Evolutionary conservation across 2,329 filamentous ascomycete species (phyloP).

Genomic region (Colletotrichum caudatum): DNA sequence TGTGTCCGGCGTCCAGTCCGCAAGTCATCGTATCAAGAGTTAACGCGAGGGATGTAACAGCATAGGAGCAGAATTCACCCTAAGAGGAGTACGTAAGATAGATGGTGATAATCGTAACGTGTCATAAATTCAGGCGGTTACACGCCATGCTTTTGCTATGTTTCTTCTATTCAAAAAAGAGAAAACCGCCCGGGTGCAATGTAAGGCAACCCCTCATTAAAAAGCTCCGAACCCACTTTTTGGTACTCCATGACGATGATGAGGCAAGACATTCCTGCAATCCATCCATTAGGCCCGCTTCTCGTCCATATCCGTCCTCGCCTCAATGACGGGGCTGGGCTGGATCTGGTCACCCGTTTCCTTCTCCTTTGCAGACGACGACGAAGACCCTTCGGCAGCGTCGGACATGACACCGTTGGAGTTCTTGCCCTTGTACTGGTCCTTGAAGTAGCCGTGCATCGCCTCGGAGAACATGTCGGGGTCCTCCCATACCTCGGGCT

Average conservation of each 20-base stretch:
- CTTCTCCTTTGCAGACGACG: conserved; percentile 37
- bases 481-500: conserved; percentile 60
- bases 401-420: conserved; percentile 14
- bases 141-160: conserved; percentile 23
- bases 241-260: conserved; percentile 28
- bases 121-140: conserved; percentile 23
- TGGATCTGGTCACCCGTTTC: conserved; percentile 25
- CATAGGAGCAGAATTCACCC: not conserved
- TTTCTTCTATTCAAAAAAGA: conserved; percentile 20
- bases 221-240: conserved; percentile 33
- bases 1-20: not conserved
- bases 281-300: conserved; percentile 25
- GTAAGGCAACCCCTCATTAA: conserved; percentile 1
- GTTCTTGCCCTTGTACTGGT: conserved; percentile 38
- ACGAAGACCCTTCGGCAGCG: conserved; percentile 12
- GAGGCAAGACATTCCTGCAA: not conserved
- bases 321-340: conserved; percentile 19
- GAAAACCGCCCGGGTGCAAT: not conserved
- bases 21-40: not conserved
- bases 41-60: not conserved
- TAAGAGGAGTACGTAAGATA: too few species aligned
- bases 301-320: conserved; percentile 27
- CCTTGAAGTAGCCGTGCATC: conserved; percentile 67
- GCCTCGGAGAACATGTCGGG: conserved; percentile 65
- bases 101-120: conserved; percentile 27